Base-by-base conservation (phyloP, 805 yeast species). In the Candida ovalis region DNA sequence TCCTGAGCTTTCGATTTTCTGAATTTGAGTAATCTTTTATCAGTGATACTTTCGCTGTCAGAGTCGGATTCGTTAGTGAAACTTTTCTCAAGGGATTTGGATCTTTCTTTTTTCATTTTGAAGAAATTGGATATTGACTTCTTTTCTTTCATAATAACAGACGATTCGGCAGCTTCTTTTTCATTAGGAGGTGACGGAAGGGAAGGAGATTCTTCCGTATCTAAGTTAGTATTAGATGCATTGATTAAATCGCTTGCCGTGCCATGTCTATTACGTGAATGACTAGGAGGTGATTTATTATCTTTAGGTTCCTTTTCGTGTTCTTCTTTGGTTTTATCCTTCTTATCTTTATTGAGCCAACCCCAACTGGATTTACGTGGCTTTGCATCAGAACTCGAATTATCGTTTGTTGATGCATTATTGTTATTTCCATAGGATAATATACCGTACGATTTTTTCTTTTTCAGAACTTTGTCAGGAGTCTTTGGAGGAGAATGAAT, bases 251-350 rank as follows among this genome's bases (percentile, higher is more conserved):
- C 51, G n/a, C 45, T 43, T 10, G 59, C 60, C 5, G 59, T 55
- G 4, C 66, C 66, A 41, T 63, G 66, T 46, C 67, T 55, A 32
- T 62, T 63, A 25, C 66, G 43, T 7, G 61, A 47, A 45, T 63
- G 67, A 41, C 52, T 51, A 15, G 56, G 53, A n/a, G 58, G 57
- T 3, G 55, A 52, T 19, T 44, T 51, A 3, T 49, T 49, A 17
- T 49, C 53, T 39, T 49, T 55, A n/a, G 32, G 1, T 33, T 30
- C 27, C 28, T 25, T 30, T 30, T 30, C 35, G 9, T 30, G 35
- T 12, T 30, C 35, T 3, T 35, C 40, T 25, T 41, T 45, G 10
- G 21, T 3, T 32, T 17, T 38, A 15, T 43, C 40, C 37, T 46
- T 27, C 42, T 44, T 46, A 21, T 46, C 49, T 25, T 40, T 43